Base-by-base conservation (phyloP, 805 yeast species). In the Starmerella tilneyi region DNA sequence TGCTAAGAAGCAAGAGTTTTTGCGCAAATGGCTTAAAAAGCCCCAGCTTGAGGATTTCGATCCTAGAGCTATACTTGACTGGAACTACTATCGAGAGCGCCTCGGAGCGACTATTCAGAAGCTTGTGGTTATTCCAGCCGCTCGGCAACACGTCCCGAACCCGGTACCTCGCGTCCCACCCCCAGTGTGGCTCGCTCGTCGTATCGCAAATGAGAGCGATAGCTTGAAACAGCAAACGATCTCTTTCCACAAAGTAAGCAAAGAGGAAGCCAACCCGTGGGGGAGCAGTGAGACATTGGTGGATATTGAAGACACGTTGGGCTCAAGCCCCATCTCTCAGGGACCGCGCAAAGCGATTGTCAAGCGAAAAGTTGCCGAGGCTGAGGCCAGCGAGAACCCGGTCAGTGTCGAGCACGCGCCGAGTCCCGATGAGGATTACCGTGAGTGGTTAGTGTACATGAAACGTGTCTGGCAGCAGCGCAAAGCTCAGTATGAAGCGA, bases 101-200 rank as follows among this genome's bases (percentile, higher is more conserved):
- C 71, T 92, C 28, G 94, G 89, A 0, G 85, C 95, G 2, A 94
- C 88, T 5, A 78, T 94, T 34, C 96, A 88, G 61, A 92, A 94
- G 64, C 85, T 92, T 56, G 84, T 92, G 54, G 82, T 96, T 0
- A 89, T 92, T 54, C 99, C 99, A 2, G 99, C 99, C 4, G 97
- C 96, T 5, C 68, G 89, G 44, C 98, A 92, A 65, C 76, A 77
- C 43, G 75, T 89, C 15, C 64, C 69, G 12, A 94, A 92, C 57
- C 99, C 99, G 0, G 96, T 94, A 35, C 96, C 96, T 5, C 70
- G 96, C 54, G 89, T 94, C 6, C 75, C 75, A 4, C 96, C 89
- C 58, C 99, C 99, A 0, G 92, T 81, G 24, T 92, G 99, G 99
- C 68, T 92, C 45, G 73, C 71, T 48, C 78, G 72, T 54, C 74